phyloP scores from a whole-genome alignment of 2,329 filamentous ascomycete genomes.

The Chrysoporthe puriensis region DNA sequence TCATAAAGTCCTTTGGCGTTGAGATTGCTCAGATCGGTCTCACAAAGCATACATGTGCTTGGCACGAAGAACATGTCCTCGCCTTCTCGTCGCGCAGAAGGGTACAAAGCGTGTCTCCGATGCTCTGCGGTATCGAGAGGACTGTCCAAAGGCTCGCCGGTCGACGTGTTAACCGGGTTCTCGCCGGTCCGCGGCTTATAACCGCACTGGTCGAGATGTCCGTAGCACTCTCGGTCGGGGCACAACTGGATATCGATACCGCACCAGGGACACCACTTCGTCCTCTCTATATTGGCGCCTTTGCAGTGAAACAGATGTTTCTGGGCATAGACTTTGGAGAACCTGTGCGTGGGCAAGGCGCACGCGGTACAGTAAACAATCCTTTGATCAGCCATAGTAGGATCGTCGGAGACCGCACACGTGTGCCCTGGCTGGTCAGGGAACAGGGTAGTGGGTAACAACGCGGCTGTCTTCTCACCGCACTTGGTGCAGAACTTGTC shows the following conservation, averaged over 20 bases:
- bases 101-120: neutral
- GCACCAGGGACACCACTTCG: constrained; percentile 30
- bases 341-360: constrained; percentile 17
- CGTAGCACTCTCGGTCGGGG: neutral
- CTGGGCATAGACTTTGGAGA: constrained; percentile 20
- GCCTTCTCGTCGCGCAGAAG: neutral
- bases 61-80: constrained; percentile 15
- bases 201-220: constrained; percentile 22
- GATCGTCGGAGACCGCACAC: neutral
- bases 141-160: constrained; percentile 11
- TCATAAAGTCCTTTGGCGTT: constrained; percentile 13
- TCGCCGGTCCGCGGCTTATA: constrained; percentile 12
- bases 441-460: neutral
- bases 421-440: neutral
- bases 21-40: constrained; percentile 4
- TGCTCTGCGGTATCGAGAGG: constrained; percentile 9
- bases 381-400: neutral
- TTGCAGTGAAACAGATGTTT: constrained; percentile 27
- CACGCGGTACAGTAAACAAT: constrained; percentile 21
- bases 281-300: neutral
- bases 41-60: constrained; percentile 11
- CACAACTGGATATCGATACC: constrained; percentile 21
- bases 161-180: constrained; percentile 19
- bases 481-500: constrained; percentile 22
- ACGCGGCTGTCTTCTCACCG: neutral